Conservation (phyloP, 2,329 filamentous ascomycete genomes). For the Didymosphaeria variabile region DNA sequence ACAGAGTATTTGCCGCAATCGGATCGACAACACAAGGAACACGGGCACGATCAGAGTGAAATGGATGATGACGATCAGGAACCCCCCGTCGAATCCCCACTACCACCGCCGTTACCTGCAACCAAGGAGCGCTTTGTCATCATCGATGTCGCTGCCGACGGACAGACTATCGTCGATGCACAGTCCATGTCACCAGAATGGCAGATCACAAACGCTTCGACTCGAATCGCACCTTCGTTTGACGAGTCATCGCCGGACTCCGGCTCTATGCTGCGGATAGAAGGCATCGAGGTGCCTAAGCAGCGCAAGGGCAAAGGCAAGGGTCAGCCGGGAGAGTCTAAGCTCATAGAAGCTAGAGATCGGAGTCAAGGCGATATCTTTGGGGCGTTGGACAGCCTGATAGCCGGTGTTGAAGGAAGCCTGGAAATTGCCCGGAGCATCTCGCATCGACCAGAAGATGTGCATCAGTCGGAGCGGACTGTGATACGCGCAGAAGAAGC, state of each 20-base stretch:
- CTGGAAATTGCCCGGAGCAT: slow-evolving; percentile 48
- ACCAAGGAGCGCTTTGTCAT: slow-evolving; percentile 66
- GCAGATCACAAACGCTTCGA: slow-evolving; percentile 66
- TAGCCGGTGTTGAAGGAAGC: slow-evolving; percentile 47
- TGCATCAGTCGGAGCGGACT: slow-evolving; percentile 20
- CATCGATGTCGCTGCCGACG: slow-evolving; percentile 60
- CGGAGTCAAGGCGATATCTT: slow-evolving; percentile 46
- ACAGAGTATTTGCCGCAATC: slow-evolving; percentile 49
- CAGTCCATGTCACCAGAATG: slow-evolving; percentile 79
- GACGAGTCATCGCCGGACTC: slow-evolving; percentile 57
- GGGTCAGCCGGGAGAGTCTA: slow-evolving; percentile 37
- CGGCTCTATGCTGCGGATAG: slow-evolving; percentile 69
- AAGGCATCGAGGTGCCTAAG: slow-evolving; percentile 58
- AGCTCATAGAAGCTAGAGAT: slow-evolving; percentile 41
- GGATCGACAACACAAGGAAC: slow-evolving; percentile 31
- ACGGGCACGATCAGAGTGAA: slow-evolving; percentile 23
- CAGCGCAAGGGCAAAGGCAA: slow-evolving; percentile 45
- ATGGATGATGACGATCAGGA: slow-evolving; percentile 37
- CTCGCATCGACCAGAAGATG: slow-evolving; percentile 29
- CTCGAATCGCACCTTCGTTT: slow-evolving; percentile 70
- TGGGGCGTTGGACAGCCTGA: slow-evolving; percentile 46
- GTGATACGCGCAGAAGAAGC: slow-evolving; percentile 18
- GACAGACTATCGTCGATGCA: slow-evolving; percentile 68
- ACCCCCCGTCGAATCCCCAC: slow-evolving; percentile 47
- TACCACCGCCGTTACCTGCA: slow-evolving; percentile 58